These are phyloP conservation scores for Zelopaecilomyces penicillatus DNA, from an alignment of 2,329 filamentous ascomycete species.

Conservation along the genomic window DNA sequence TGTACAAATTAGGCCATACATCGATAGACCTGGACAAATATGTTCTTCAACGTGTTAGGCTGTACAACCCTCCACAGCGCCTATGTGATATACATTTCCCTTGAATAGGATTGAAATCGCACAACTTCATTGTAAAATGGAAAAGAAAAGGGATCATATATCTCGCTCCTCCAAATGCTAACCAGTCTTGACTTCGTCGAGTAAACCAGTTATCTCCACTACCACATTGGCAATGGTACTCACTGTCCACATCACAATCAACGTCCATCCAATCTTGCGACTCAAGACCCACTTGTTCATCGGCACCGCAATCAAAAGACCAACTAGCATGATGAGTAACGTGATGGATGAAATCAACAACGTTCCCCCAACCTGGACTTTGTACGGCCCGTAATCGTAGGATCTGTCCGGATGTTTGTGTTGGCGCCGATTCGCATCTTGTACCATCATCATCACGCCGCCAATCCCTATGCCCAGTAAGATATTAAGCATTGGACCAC, in stretches of 20 bases:
- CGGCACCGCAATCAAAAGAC: constrained; percentile 73
- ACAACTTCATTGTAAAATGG: no score
- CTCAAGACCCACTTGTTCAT: constrained; percentile 81
- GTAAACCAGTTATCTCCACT: constrained; percentile 61
- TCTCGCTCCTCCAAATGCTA: background rate
- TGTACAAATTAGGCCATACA: no score
- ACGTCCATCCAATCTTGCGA: constrained; percentile 67
- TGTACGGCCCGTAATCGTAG: constrained; percentile 65
- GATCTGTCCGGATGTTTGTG: constrained; percentile 57
- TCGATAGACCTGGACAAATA: no score
- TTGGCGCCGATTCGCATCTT: constrained; percentile 56
- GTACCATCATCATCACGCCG: constrained; percentile 79
- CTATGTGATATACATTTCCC: no score
- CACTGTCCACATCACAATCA: constrained; percentile 72
- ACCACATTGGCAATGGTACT: constrained; percentile 76
- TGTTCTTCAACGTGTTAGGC: no score
- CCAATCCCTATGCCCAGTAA: constrained; percentile 88
- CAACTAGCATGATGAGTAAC: constrained; percentile 69
- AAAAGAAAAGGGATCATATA: no score
- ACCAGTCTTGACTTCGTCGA: constrained; percentile 19
- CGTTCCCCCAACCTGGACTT: constrained; percentile 75
- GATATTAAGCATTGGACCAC: constrained; percentile 98
- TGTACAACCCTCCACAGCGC: no score
- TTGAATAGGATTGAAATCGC: no score
- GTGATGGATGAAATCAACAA: constrained; percentile 80